Evolutionary conservation across 2,329 filamentous ascomycete species (phyloP), one percentile per base, ranked within the genome.

Genomic region (Dactylellina haptotyla): DNA sequence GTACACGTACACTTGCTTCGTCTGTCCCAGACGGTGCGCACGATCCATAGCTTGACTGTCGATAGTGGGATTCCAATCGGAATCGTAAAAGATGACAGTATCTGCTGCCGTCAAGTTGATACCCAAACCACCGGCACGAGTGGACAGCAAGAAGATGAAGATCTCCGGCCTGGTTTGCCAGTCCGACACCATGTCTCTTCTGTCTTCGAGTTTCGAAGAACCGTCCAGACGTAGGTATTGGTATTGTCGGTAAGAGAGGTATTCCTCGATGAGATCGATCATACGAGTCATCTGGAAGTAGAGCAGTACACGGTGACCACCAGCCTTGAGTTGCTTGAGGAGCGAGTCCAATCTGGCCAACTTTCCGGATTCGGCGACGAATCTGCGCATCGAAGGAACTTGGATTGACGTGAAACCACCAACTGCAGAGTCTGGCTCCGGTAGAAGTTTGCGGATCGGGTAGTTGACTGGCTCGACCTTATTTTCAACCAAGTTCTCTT

Each of bases 201-300:
- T 89, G 80, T 99, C 95, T 81, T 99, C 95, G 57, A 99, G 86
- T 81, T 98, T 99, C 45, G 95, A 99, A 16, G 93, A 97, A 80
- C 95, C 95, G 79, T 99, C 95, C 46, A 99, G 86, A 72, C 95
- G 91, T 79, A 94, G 96, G 83, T 97, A 99, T 82, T 96, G 97
- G 88, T 97, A 98, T 83, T 98, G 97, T 80, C 95, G 92, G 83
- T 98, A 98, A 0, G 95, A 98, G 70, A 99, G 85, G 78, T 98
- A 99, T 82, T 99, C 95, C 81, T 99, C 95, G 91, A 98, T 98
- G 73, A 99, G 84, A 80, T 99, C 94, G 79, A 99, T 98, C 95
- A 99, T 99, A 79, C 92, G 91, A 2, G 95, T 99, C 95, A 99
- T 99, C 84, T 99, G 95, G 91, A 99, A 99, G 85, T 99, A 99